A percentile compares a stretch with the other conserved stretches of the same genome.
phyloP scores from a whole-genome alignment of 2,329 filamentous ascomycete genomes.

The Pseudocercospora vitis region DNA sequence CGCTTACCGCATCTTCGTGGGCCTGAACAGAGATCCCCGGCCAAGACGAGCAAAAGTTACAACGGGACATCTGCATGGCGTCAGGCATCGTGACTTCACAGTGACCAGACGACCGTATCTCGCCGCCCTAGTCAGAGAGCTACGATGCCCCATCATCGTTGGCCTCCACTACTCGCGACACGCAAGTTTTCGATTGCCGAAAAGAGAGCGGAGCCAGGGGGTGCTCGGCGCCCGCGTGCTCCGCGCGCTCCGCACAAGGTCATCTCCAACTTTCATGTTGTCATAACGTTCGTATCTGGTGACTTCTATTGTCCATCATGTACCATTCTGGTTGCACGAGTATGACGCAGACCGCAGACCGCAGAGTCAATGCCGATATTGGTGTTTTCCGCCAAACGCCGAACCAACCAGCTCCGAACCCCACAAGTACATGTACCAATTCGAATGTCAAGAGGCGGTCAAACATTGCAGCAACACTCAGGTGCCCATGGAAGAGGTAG shows the following conservation, averaged over 20 bases:
- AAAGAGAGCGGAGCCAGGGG: too few relatives aligned
- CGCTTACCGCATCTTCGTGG: background rate
- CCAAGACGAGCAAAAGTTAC: background rate
- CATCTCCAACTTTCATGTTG: background rate
- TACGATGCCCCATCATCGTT: too few relatives aligned
- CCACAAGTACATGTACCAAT: too few relatives aligned
- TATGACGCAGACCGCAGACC: background rate
- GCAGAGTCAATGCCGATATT: background rate
- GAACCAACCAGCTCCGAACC: too few relatives aligned
- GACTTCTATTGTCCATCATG: too few relatives aligned
- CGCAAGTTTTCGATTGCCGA: too few relatives aligned
- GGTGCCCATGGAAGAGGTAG: background rate
- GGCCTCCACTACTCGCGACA: too few relatives aligned
- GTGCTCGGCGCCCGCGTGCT: background rate
- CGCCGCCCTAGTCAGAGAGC: background rate
- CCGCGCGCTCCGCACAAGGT: background rate
- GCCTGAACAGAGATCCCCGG: too few relatives aligned
- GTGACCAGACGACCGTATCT: conserved; percentile 13
- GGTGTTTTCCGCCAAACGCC: background rate
- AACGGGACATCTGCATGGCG: background rate
- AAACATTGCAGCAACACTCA: background rate
- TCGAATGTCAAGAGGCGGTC: too few relatives aligned
- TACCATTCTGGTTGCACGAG: too few relatives aligned
- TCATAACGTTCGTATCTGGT: background rate
- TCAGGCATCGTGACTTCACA: conserved; percentile 10